phyloP scores from a whole-genome alignment of 352 stramenopile genomes.

The Pythium rishiriense region DNA sequence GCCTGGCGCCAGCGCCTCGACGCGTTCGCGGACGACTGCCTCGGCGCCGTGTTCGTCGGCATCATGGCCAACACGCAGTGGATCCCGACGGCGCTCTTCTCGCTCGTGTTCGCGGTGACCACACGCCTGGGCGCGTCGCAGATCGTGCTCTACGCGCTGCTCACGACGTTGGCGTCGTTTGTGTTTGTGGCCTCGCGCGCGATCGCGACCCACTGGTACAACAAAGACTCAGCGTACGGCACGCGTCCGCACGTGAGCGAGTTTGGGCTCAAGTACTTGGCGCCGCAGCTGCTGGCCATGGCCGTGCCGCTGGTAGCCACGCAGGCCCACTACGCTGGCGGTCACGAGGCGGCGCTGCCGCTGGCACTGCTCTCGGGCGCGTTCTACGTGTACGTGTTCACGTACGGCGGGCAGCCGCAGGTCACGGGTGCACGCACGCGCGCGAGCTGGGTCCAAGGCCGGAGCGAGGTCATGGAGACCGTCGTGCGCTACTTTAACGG shows the following conservation, averaged over 20 bases:
- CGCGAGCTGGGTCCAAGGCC: slow-evolving; percentile 38
- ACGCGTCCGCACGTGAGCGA: slow-evolving; percentile 44
- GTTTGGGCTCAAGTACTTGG: slow-evolving; percentile 57
- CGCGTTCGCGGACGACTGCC: slow-evolving; percentile 53
- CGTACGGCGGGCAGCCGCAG: slow-evolving; percentile 65
- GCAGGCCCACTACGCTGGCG: slow-evolving; percentile 53
- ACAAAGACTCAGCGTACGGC: slow-evolving; percentile 57
- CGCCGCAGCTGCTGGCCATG: slow-evolving; percentile 40
- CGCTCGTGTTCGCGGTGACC: slow-evolving; percentile 49
- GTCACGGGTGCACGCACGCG: slow-evolving; percentile 60
- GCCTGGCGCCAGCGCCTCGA: slow-evolving; percentile 30
- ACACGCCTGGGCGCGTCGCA: slow-evolving; percentile 40
- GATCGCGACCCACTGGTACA: slow-evolving; percentile 58
- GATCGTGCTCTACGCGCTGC: slow-evolving; percentile 45
- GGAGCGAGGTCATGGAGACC: slow-evolving; percentile 54
- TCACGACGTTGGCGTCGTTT: slow-evolving; percentile 43
- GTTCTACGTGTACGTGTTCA: slow-evolving; percentile 68
- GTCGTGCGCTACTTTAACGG: slow-evolving; percentile 68
- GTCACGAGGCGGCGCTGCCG: slow-evolving; percentile 43
- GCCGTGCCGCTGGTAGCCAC: slow-evolving; percentile 45
- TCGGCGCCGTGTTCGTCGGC: slow-evolving; percentile 49
- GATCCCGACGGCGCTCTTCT: slow-evolving; percentile 53
- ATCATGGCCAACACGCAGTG: slow-evolving; percentile 68
- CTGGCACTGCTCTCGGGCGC: slow-evolving; percentile 47
- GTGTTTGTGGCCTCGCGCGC: slow-evolving; percentile 59